Conservation (phyloP, 306 rosid species). For the Trifolium dubium region DNA sequence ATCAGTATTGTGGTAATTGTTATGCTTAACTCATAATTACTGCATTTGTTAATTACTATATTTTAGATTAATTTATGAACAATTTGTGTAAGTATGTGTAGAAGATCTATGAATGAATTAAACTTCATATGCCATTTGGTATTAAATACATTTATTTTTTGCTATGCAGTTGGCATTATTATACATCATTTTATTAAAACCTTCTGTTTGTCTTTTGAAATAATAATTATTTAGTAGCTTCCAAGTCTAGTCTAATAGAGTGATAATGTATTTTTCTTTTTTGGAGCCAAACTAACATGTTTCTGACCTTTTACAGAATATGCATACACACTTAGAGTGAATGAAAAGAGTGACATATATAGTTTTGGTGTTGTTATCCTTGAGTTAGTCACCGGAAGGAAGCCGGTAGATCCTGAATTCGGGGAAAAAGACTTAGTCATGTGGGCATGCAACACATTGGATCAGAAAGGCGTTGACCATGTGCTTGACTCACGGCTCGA, state of each 20-base stretch:
- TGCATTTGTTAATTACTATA: not conserved
- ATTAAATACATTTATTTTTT: constrained; percentile 23
- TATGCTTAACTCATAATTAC: constrained; percentile 15
- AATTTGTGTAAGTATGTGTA: not conserved
- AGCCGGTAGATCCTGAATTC: constrained; percentile 77
- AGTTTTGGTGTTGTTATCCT: constrained; percentile 92
- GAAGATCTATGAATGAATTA: constrained; percentile 16
- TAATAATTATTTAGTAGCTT: not conserved
- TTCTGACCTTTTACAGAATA: constrained; percentile 64
- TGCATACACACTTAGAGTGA: constrained; percentile 89
- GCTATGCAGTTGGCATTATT: not conserved
- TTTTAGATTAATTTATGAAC: too few relatives aligned
- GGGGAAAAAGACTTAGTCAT: constrained; percentile 93
- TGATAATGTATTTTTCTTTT: not conserved
- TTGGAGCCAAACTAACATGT: constrained; percentile 20
- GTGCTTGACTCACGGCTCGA: constrained; percentile 75
- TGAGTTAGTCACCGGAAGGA: constrained; percentile 77
- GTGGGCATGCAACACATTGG: constrained; percentile 84
- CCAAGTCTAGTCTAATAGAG: not conserved
- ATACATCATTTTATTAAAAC: not conserved
- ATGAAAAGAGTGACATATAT: constrained; percentile 94
- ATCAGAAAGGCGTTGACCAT: constrained; percentile 77
- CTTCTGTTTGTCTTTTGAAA: not conserved
- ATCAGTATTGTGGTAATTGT: not conserved
- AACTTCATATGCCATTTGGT: not conserved